Conservation (phyloP, 768 basidiomycete genomes). For the Pisolithus microcarpus region DNA sequence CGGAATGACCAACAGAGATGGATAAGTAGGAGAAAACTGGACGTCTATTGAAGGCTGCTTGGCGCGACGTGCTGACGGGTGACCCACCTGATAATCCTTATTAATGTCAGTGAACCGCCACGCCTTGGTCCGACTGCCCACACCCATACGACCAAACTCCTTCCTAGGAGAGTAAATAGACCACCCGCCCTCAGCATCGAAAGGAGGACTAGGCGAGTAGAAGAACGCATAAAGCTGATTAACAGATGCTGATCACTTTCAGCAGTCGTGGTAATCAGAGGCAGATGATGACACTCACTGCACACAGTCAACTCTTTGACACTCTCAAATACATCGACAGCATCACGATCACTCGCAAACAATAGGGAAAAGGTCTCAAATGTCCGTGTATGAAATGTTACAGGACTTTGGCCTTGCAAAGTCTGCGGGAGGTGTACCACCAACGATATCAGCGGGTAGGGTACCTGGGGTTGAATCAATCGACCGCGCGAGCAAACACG, state of each 20-base stretch:
- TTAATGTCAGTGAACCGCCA: constrained; percentile 98
- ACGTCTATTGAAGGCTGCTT: constrained; percentile 27
- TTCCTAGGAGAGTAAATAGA: constrained; percentile 75
- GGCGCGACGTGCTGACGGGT: constrained; percentile 3
- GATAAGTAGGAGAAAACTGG: constrained; percentile 92
- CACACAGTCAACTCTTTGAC: constrained; percentile 90
- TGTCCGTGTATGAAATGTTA: constrained; percentile 78
- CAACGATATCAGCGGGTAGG: constrained; percentile 87
- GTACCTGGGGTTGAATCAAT: constrained; percentile 49
- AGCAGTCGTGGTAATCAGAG: constrained; percentile 5
- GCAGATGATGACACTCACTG: constrained; percentile 43
- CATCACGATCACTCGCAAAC: constrained; percentile 62
- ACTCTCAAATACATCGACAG: constrained; percentile 86
- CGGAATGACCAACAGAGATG: constrained; percentile 81
- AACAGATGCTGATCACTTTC: constrained; percentile 56
- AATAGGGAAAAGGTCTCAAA: constrained; percentile 78
- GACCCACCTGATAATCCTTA: constrained; percentile 80
- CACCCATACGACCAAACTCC: constrained; percentile 93
- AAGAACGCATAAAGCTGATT: constrained; percentile 89
- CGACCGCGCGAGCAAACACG: constrained; percentile 4
- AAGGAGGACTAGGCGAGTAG: constrained; percentile 67
- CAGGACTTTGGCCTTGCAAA: constrained; percentile 66
- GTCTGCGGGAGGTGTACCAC: constrained; percentile 86
- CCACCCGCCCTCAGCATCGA: constrained; percentile 72
- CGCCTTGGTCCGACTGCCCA: constrained; percentile 83